Conservation (phyloP, 768 basidiomycete genomes). For the Sarcodon sp. region DNA sequence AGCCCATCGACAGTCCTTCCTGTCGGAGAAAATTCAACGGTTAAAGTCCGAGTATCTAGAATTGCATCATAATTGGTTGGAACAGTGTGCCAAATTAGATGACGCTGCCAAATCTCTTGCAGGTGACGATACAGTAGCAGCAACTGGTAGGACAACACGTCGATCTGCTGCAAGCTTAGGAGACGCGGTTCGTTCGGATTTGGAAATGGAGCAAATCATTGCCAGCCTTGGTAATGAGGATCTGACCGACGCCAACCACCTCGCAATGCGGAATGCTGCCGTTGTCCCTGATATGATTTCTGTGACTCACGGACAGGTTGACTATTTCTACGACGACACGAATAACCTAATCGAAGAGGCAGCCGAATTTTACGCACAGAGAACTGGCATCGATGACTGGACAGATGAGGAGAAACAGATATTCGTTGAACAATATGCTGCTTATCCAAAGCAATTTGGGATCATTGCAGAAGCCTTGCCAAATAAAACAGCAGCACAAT, state of each 20-base stretch:
- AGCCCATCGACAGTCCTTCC: conserved; percentile 31
- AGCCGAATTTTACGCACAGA: conserved; percentile 58
- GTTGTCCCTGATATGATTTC: conserved; percentile 85
- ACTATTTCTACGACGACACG: conserved; percentile 72
- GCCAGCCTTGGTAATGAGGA: conserved; percentile 90
- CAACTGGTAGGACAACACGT: conserved; percentile 51
- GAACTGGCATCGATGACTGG: conserved; percentile 76
- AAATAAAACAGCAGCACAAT: conserved; percentile 80
- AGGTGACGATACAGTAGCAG: conserved; percentile 28
- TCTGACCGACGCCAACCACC: conserved; percentile 80
- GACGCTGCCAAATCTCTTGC: conserved; percentile 33
- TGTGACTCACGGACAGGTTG: conserved; percentile 45
- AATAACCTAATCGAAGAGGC: conserved; percentile 73
- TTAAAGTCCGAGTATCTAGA: conserved; percentile 55
- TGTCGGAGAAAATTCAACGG: conserved; percentile 39
- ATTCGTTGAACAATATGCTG: conserved; percentile 73
- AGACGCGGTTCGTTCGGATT: conserved; percentile 86
- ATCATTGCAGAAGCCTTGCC: conserved; percentile 70
- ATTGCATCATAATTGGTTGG: conserved; percentile 62
- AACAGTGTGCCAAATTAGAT: conserved; percentile 60
- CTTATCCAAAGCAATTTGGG: conserved; percentile 92
- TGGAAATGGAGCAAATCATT: conserved; percentile 96
- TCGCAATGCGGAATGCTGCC: conserved; percentile 79
- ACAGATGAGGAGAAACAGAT: conserved; percentile 70
- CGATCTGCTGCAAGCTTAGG: conserved; percentile 61